Base-by-base conservation (phyloP, 2,329 filamentous ascomycete genomes). In the Tolypocladium sp. region DNA sequence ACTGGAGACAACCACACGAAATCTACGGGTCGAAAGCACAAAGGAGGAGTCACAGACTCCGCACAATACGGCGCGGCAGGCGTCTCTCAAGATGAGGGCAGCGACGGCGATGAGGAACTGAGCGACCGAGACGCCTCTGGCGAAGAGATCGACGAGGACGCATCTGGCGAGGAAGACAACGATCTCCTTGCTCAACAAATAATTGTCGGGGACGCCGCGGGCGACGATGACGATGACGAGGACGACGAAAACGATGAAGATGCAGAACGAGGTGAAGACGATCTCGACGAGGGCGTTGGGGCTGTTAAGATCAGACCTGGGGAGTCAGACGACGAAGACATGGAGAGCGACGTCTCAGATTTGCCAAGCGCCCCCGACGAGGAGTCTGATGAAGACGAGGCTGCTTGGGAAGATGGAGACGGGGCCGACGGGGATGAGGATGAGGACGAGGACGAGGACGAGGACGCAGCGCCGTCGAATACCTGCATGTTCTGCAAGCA, bases 401-500 rank as follows among this genome's bases (percentile, higher is more conserved):
- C 63, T 12, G 66, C 65, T 57, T 84, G 82, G 71, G 83, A 87
- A 58, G 81, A 81, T 35, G 83, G 80, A 38, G 80, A 81, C 73
- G 80, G 76, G 22, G 82, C 80, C 38, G 80, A 79, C 59, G 85
- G 84, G 25, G 81, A 80, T 12, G 85, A n/a, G n/a, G n/a, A n/a
- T n/a, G n/a, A 86, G 42, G 79, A 80, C 10, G 81, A 78, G 25
- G 81, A 80, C 13, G 85, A 87, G 41, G 79, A 80, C 13, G 81
- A 78, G 2, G 83, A 84, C 59, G 76, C 76, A 1, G 81, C 78
- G 51, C 77, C 78, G 20, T 61, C 71, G 57, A 76, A 74, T 53
- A 64, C 69, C 57, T 79, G 73, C 75, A 89, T 91, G 64, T 95
- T 93, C 68, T 97, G 92, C 75, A 86, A 86, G 59, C 82, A 91